A percentile compares a stretch with the other conserved stretches of the same genome.
phyloP scores from a whole-genome alignment of 306 rosid species.

The Gleditsia sinensis region DNA sequence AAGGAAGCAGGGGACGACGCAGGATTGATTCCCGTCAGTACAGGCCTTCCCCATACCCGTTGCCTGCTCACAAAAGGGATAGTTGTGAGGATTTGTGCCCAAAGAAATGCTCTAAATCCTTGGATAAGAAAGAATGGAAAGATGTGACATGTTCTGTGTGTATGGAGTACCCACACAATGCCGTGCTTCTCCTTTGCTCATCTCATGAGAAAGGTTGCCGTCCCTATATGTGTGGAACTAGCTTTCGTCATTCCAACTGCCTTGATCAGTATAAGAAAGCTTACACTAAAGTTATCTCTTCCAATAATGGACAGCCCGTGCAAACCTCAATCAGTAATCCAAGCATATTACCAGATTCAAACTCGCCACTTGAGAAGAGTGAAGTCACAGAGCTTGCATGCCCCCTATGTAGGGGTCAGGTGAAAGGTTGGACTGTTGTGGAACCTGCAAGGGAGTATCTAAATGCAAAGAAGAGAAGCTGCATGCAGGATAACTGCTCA shows the following conservation, averaged over 20 bases:
- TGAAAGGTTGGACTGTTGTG: conserved; percentile 99
- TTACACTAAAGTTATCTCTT: conserved; percentile 66
- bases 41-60: conserved; percentile 71
- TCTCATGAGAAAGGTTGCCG: conserved; percentile 97
- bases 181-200: conserved; percentile 95
- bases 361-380: conserved; percentile 51
- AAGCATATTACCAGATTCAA: conserved; percentile 45
- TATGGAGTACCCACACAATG: conserved; percentile 98
- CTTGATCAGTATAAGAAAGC: conserved; percentile 98
- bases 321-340: conserved; percentile 48
- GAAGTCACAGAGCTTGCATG: conserved; percentile 87
- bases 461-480: conserved; percentile 83
- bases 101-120: conserved; percentile 66
- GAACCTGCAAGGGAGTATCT: conserved; percentile 85
- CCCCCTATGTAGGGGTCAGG: conserved; percentile 96
- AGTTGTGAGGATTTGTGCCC: conserved; percentile 57
- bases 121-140: conserved; percentile 77
- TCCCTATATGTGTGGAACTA: conserved; percentile 97
- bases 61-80: conserved; percentile 54
- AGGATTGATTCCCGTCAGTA: conserved; percentile 65
- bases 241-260: conserved; percentile 93
- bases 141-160: conserved; percentile 96
- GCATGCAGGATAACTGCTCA: conserved; percentile 90
- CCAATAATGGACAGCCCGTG: conserved; percentile 44
- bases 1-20: conserved; percentile 82